These are phyloP conservation scores for Hexamita inflata DNA, from an alignment of 208 protist species.

Conservation along the genomic window DNA sequence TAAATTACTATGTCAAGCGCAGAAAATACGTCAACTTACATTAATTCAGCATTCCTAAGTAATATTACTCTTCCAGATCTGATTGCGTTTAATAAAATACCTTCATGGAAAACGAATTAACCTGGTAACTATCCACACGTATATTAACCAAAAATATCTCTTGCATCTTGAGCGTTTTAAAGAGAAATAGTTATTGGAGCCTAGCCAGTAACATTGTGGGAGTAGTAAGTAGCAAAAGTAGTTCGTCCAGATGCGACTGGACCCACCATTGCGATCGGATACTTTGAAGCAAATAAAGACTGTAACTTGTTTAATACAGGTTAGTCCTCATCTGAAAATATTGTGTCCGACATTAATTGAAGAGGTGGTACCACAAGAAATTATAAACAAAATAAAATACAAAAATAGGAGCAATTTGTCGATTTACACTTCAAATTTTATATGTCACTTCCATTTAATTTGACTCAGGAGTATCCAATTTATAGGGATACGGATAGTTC, in stretches of 20 bases:
- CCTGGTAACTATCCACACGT: conserved; percentile 85
- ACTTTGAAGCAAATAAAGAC: too few species aligned
- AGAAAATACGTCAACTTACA: conserved; percentile 86
- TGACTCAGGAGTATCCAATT: too few species aligned
- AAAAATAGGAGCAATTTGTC: too few species aligned
- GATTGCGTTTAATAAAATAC: conserved; percentile 79
- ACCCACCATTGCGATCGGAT: too few species aligned
- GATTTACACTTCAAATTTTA: too few species aligned
- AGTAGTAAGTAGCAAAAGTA: neutral
- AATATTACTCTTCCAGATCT: conserved; percentile 83
- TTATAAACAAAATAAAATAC: too few species aligned
- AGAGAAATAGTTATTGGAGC: neutral
- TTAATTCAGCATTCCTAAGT: conserved; percentile 93
- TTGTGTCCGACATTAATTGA: too few species aligned
- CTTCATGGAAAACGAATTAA: conserved; percentile 88
- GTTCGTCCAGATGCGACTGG: conserved; percentile 9
- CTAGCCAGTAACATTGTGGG: neutral
- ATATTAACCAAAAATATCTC: conserved; percentile 92
- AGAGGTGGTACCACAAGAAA: too few species aligned
- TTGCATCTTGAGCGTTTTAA: conserved; percentile 61
- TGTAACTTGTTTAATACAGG: too few species aligned
- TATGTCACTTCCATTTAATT: too few species aligned
- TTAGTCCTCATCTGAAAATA: too few species aligned
- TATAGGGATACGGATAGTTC: too few species aligned
- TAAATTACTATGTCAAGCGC: conserved; percentile 86